These are phyloP conservation scores for Globisporangium cylindrosporum DNA, from an alignment of 352 stramenopile species.

Conservation along the genomic window DNA sequence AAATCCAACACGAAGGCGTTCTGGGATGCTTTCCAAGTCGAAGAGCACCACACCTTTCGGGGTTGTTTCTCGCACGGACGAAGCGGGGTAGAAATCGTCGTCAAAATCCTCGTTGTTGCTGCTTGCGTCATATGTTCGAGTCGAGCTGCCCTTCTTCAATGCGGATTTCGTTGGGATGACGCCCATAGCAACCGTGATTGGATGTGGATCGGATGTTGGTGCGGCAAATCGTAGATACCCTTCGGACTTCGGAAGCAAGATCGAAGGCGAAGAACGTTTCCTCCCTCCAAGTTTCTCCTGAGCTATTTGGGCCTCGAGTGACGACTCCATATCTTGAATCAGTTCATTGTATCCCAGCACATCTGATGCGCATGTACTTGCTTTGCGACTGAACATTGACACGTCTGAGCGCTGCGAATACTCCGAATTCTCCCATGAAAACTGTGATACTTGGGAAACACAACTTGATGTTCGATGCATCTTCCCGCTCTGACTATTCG, in stretches of 20 bases:
- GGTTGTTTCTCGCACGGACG: constrained; percentile 16
- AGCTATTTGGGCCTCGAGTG: constrained; percentile 4
- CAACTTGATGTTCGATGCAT: constrained; percentile 16
- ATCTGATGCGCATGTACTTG: constrained; percentile 57
- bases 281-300: neutral
- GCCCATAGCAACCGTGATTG: constrained; percentile 4
- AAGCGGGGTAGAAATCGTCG: constrained; percentile 14
- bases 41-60: constrained; percentile 44
- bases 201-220: neutral
- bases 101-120: constrained; percentile 17
- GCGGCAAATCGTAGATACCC: constrained; percentile 6
- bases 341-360: constrained; percentile 60
- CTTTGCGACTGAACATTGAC: constrained; percentile 43
- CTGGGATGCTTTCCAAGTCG: constrained; percentile 35
- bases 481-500: neutral
- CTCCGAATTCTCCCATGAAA: constrained; percentile 23
- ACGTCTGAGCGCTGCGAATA: constrained; percentile 25
- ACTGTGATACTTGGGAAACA: constrained; percentile 25
- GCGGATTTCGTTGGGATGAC: constrained; percentile 9
- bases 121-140: neutral
- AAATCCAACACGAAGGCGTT: constrained; percentile 13
- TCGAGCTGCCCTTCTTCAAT: constrained; percentile 6
- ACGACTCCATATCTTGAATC: constrained; percentile 60
- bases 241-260: constrained; percentile 3
- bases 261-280: neutral